Base-by-base conservation (phyloP, 2,329 filamentous ascomycete genomes). In the Trichoderma sp. region DNA sequence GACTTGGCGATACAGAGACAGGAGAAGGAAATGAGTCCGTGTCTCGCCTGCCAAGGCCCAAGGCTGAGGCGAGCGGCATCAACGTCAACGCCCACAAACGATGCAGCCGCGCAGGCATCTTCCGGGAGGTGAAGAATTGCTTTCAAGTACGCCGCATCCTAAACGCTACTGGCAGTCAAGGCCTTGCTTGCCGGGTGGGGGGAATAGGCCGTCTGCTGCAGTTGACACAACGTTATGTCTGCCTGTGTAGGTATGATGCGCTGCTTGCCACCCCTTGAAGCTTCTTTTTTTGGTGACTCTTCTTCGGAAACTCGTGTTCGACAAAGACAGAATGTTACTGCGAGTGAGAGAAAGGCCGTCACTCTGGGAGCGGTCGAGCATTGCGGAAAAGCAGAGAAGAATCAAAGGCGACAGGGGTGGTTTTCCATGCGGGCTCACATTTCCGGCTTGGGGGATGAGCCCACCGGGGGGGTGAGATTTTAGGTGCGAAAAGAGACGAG, bases 1-100 rank as follows among this genome's bases (percentile, higher is more conserved):
- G 66, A 34, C 66, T 67, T 0, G 66, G 55, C 2, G 66, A 67
- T 21, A 67, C 63, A 4, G 66, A 45, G 21, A 67, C 51, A 9
- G 66, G 63, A 3, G 66, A 47, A 14, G 65, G 55, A 5, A 43
- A 21, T 4, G 52, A 28, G n/a, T 57, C 30, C 34, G 34, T 5
- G 34, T 41, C 60, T 47, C 60, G 41, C 21, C 39, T 52, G 24
- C 26, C 50, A 54, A 54, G 50, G 12, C 54, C 50, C 14, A 63
- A n/a, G 7, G 60, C 50, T 43, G 60, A 63, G 28, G 50, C 60
- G 19, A 63, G 28, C 10, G 39, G 41, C 7, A n/a, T 63, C 17
- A 50, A 50, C 60, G 44, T 47, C 41, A 63, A 28, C 28, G 50
- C 60, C 60, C 50, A 63, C 21, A 63, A 43, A 48, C 30, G 44